phyloP scores from a whole-genome alignment of 2,329 filamentous ascomycete species.

The Juglanconis juglandina region DNA sequence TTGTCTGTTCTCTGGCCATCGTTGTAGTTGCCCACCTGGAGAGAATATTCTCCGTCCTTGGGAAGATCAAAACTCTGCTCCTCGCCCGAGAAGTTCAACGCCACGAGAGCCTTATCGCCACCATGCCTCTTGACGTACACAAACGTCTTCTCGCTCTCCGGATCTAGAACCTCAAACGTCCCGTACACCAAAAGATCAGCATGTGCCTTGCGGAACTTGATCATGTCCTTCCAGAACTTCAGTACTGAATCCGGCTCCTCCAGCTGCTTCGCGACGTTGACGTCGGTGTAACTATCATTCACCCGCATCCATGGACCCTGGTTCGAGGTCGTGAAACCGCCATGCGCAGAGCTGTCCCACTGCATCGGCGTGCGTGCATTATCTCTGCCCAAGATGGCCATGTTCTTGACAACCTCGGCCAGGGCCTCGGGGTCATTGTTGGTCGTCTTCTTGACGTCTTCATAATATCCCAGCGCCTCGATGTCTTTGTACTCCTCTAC shows the following conservation, averaged over 20 bases:
- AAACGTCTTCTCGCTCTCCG: conserved; percentile 42
- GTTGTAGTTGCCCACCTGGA: conserved; percentile 30
- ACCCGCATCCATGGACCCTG: conserved; percentile 57
- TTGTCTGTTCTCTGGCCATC: conserved; percentile 8
- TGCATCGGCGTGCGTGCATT: conserved; percentile 67
- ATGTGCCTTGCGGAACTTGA: conserved; percentile 53
- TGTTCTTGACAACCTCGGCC: conserved; percentile 44
- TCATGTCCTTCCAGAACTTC: conserved; percentile 57
- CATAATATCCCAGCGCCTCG: conserved; percentile 47
- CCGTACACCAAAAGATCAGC: conserved; percentile 61
- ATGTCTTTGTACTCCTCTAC: conserved; percentile 48
- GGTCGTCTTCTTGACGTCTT: conserved; percentile 21
- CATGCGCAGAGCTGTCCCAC: conserved; percentile 54
- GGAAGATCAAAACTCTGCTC: conserved; percentile 31
- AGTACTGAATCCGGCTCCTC: conserved; percentile 46
- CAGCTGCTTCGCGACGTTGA: conserved; percentile 54
- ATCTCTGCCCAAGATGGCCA: conserved; percentile 61
- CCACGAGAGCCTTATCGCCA: conserved; percentile 30
- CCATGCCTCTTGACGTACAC: conserved; percentile 39
- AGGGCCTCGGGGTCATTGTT: conserved; percentile 35
- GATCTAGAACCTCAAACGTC: conserved; percentile 49
- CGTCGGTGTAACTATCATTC: conserved; percentile 51
- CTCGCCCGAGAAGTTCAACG: conserved; percentile 41
- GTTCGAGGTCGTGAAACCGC: conserved; percentile 56
- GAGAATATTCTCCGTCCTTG: conserved; percentile 17